phyloP scores from a whole-genome alignment of 495 filamentous ascomycete genomes.

The Neurospora sp. region DNA sequence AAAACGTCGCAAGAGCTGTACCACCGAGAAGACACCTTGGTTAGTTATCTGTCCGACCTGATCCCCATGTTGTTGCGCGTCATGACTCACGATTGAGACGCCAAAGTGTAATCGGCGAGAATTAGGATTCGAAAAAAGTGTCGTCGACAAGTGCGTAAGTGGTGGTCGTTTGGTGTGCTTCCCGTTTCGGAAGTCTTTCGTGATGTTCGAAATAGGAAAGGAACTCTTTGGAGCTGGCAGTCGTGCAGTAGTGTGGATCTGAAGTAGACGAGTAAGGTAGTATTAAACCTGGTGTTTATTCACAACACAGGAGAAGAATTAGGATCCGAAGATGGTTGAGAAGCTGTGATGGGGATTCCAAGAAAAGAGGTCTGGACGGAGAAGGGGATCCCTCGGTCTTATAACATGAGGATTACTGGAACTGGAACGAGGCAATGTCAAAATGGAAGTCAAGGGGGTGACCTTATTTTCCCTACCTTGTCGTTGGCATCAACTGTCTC shows the following conservation, averaged over 20 bases:
- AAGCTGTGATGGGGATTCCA: constrained; percentile 21
- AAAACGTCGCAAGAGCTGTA: constrained; percentile 5
- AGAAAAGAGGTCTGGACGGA: constrained; percentile 13
- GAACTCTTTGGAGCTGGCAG: constrained; percentile 2
- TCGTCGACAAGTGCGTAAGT: constrained; percentile 5
- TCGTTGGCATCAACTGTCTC: constrained; percentile 15
- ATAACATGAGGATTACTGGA: constrained; percentile 22
- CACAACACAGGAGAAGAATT: constrained; percentile 1
- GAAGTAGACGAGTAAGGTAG: constrained; percentile 2
- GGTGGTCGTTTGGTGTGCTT: neutral
- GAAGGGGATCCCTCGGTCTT: constrained; percentile 18
- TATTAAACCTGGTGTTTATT: neutral
- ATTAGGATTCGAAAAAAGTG: neutral
- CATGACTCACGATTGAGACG: neutral
- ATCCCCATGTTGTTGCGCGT: neutral
- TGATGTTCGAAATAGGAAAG: constrained; percentile 1
- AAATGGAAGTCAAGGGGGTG: constrained; percentile 9
- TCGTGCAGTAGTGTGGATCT: constrained; percentile 6
- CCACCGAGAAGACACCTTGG: constrained; percentile 2
- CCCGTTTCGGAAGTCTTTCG: neutral
- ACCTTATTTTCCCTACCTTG: constrained; percentile 17
- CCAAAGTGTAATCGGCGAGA: neutral
- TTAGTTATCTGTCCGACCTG: constrained; percentile 13
- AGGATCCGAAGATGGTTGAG: constrained; percentile 10
- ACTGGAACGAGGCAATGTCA: constrained; percentile 14